Evolutionary conservation across 306 rosid genomes (phyloP).

Genomic region (Potentilla sterilis): DNA sequence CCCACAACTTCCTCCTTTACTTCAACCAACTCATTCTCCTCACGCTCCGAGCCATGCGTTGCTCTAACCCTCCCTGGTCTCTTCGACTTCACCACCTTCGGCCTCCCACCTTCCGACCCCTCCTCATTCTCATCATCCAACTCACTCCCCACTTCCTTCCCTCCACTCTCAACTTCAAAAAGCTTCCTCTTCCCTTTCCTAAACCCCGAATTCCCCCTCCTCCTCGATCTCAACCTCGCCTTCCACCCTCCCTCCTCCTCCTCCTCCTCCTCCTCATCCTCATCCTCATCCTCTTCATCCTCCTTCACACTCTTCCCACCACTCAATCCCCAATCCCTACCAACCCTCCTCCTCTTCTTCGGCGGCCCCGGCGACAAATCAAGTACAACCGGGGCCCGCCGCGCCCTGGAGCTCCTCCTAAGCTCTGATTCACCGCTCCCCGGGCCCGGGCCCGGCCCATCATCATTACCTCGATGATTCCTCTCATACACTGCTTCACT

Average conservation of each 20-base stretch:
- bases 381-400: constrained; percentile 75
- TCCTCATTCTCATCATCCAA: constrained; percentile 40
- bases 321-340: constrained; percentile 30
- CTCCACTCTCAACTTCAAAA: constrained; percentile 39
- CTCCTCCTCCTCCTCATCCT: constrained; percentile 31
- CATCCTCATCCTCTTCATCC: constrained; percentile 36
- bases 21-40: constrained; percentile 23
- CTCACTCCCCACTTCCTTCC: constrained; percentile 22
- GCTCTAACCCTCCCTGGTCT: constrained; percentile 56
- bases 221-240: constrained; percentile 67
- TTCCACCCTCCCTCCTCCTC: constrained; percentile 52
- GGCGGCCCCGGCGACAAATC: constrained; percentile 75
- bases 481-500: constrained; percentile 70
- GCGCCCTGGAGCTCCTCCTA: constrained; percentile 74
- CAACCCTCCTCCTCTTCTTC: constrained; percentile 54
- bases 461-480: constrained; percentile 45
- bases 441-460: constrained; percentile 24
- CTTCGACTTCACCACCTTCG: constrained; percentile 52
- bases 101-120: constrained; percentile 43
- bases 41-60: constrained; percentile 33
- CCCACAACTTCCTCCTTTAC: constrained; percentile 15
- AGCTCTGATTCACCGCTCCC: constrained; percentile 42
- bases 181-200: constrained; percentile 66
- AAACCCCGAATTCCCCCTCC: constrained; percentile 19
- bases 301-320: constrained; percentile 30